Percentiles rank a stretch among this genome's conserved stretches.
Evolutionary conservation across 2,329 filamentous ascomycete species (phyloP).

Genomic region (Sporothrix mexicana): DNA sequence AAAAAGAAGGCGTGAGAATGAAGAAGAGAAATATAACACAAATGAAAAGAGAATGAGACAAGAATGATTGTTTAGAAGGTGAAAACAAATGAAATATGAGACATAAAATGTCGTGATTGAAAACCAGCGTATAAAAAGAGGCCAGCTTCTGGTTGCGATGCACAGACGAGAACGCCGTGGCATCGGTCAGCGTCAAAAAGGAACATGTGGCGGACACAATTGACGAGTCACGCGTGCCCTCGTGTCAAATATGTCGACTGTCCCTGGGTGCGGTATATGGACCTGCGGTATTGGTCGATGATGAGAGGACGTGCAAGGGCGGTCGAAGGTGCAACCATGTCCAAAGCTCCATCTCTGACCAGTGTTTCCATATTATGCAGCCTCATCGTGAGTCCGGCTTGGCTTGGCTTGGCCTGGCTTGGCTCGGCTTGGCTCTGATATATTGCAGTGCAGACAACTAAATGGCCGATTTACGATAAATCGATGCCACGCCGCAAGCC

Average conservation of each 20-base stretch:
- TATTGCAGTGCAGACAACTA: not conserved
- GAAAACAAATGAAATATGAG: not conserved
- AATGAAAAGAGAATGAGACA: not conserved
- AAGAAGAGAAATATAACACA: not conserved
- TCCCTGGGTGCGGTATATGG: not conserved
- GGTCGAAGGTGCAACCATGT: not conserved
- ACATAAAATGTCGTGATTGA: conserved; percentile 16
- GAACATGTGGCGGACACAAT: not conserved
- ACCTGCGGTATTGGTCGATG: not conserved
- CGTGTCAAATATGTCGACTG: not conserved
- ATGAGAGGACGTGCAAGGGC: not conserved
- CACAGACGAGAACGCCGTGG: conserved; percentile 11
- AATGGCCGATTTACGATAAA: not conserved
- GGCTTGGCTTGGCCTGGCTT: conserved; percentile 23
- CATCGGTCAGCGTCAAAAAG: not conserved
- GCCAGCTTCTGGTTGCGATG: conserved; percentile 1
- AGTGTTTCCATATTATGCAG: not conserved
- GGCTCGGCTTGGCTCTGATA: conserved; percentile 22
- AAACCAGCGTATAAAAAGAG: not conserved
- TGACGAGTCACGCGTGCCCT: not conserved
- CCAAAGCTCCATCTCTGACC: not conserved
- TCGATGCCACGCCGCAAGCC: not conserved
- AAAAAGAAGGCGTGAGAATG: conserved; percentile 22
- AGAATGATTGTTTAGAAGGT: conserved; percentile 4
- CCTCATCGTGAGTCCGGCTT: not conserved